Conservation (phyloP, 495 filamentous ascomycete genomes). For the Aspergillus coremiiformis region DNA sequence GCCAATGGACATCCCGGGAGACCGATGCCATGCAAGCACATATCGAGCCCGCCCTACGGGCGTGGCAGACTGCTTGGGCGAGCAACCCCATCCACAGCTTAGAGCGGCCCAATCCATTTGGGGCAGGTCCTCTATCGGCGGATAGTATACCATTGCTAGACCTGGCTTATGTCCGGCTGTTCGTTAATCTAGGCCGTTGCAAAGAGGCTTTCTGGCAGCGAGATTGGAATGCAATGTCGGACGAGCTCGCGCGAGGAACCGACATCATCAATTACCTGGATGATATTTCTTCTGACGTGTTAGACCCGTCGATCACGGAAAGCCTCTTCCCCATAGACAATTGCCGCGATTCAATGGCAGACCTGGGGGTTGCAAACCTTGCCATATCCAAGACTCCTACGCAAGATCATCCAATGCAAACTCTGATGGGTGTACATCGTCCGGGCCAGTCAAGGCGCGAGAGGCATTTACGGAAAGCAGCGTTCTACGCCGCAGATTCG, state of each 20-base stretch:
- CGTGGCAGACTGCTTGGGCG: conserved; percentile 94
- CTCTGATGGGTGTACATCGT: conserved; percentile 28
- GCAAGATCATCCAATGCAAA: conserved; percentile 31
- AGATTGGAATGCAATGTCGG: conserved; percentile 88
- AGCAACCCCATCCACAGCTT: conserved; percentile 79
- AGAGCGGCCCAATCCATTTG: conserved; percentile 83
- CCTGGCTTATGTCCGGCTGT: conserved; percentile 86
- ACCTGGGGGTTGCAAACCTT: conserved; percentile 35
- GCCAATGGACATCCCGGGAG: conserved; percentile 85
- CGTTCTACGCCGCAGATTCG: conserved; percentile 90
- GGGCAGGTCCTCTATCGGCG: conserved; percentile 80
- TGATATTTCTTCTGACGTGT: conserved; percentile 23
- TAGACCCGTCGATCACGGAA: conserved; percentile 29
- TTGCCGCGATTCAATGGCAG: conserved; percentile 34
- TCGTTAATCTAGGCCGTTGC: conserved; percentile 82
- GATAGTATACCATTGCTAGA: conserved; percentile 94
- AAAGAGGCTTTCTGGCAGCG: conserved; percentile 94
- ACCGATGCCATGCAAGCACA: conserved; percentile 95
- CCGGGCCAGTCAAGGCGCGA: conserved; percentile 58
- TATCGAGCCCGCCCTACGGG: conserved; percentile 88
- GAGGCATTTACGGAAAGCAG: conserved; percentile 84
- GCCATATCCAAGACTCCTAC: conserved; percentile 38
- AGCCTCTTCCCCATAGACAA: conserved; percentile 12
- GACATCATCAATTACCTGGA: conserved; percentile 72
- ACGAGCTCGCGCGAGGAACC: conserved; percentile 74